Evolutionary conservation across 306 rosid genomes (phyloP).

Genomic region (Vicia faba): DNA sequence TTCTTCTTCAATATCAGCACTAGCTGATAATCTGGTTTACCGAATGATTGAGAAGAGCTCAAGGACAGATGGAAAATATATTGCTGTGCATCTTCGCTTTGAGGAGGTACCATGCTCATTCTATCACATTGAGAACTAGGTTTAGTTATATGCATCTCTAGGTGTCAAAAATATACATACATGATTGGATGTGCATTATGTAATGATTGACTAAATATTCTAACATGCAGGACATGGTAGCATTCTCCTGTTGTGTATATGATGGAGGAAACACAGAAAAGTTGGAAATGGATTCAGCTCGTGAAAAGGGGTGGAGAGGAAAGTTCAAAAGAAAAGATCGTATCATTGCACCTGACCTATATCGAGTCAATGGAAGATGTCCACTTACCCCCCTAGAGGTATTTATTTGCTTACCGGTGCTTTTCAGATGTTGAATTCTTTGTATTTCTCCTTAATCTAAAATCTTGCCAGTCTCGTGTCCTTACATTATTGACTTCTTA

Average conservation of each 20-base stretch:
- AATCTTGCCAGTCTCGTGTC: slow-evolving; percentile 2
- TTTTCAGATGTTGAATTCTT: slow-evolving; percentile 15
- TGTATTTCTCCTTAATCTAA: neutral
- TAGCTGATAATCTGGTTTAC: slow-evolving; percentile 67
- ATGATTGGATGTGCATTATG: slow-evolving; percentile 19
- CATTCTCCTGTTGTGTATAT: slow-evolving; percentile 93
- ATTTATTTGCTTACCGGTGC: slow-evolving; percentile 30
- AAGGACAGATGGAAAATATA: slow-evolving; percentile 72
- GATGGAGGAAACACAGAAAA: slow-evolving; percentile 85
- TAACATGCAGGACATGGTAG: slow-evolving; percentile 85
- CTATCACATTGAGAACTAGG: slow-evolving; percentile 23
- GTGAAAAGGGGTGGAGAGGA: slow-evolving; percentile 85
- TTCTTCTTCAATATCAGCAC: slow-evolving; percentile 67
- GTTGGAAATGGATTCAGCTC: slow-evolving; percentile 70
- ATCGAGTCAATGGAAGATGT: slow-evolving; percentile 89
- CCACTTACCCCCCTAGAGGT: slow-evolving; percentile 97
- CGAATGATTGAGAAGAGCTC: slow-evolving; percentile 79
- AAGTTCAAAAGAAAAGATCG: slow-evolving; percentile 82
- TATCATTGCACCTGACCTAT: slow-evolving; percentile 60
- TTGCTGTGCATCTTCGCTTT: slow-evolving; percentile 90
- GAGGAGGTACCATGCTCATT: slow-evolving; percentile 77
- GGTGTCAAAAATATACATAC: neutral
- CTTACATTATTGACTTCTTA: slow-evolving; percentile 20
- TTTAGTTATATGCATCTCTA: neutral
- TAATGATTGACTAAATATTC: slow-evolving; percentile 27